These are phyloP conservation scores for Labyrinthula sp. DNA, from an alignment of 352 stramenopile species.

Conservation along the genomic window DNA sequence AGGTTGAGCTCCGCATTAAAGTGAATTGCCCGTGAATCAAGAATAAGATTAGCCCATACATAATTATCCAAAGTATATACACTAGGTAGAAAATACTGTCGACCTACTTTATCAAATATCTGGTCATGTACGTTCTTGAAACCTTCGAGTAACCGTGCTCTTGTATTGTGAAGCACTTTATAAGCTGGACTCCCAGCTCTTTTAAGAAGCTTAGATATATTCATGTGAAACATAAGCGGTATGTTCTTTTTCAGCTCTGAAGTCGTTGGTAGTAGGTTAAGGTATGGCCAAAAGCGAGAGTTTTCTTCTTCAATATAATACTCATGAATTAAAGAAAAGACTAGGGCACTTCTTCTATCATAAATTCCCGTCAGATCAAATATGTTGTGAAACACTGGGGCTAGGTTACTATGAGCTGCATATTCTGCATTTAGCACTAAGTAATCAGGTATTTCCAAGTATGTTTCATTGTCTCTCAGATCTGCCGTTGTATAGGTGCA, in stretches of 20 bases:
- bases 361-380: slow-evolving; percentile 16
- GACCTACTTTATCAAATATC: too few relatives aligned
- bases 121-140: too few relatives aligned
- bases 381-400: slow-evolving; percentile 30
- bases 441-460: slow-evolving; percentile 49
- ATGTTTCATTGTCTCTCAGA: slow-evolving; percentile 43
- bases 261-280: slow-evolving; percentile 48
- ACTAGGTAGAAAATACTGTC: slow-evolving; percentile 31
- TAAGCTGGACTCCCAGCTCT: too few relatives aligned
- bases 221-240: too few relatives aligned
- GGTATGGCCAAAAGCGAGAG: slow-evolving; percentile 54
- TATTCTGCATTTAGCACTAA: slow-evolving; percentile 48
- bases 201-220: too few relatives aligned
- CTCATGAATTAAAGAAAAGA: slow-evolving; percentile 56
- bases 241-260: slow-evolving; percentile 39
- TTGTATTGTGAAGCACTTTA: too few relatives aligned
- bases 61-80: slow-evolving; percentile 48
- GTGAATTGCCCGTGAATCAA: slow-evolving; percentile 74
- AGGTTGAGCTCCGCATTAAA: slow-evolving; percentile 62
- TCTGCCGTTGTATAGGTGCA: slow-evolving; percentile 43
- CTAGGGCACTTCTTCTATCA: slow-evolving; percentile 43
- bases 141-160: too few relatives aligned
- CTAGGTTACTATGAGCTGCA: slow-evolving; percentile 41
- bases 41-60: slow-evolving; percentile 52
- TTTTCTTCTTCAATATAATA: slow-evolving; percentile 41